Evolutionary conservation across 73 alveolate genomes (phyloP).

Genomic region (Paramecium sexaurelia): DNA sequence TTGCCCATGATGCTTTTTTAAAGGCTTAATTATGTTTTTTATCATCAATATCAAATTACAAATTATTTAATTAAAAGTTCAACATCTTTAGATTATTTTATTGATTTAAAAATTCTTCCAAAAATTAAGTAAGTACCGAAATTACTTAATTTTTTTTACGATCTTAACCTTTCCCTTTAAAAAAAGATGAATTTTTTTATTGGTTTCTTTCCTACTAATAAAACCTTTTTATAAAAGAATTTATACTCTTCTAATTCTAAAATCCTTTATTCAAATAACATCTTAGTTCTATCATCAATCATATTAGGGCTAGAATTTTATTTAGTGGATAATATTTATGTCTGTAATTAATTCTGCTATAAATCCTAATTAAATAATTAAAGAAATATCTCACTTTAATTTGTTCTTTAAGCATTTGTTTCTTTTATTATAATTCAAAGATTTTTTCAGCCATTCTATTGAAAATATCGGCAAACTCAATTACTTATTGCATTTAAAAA

Average conservation of each 20-base stretch:
- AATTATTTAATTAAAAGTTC: neutral
- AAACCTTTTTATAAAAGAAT: neutral
- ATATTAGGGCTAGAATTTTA: neutral
- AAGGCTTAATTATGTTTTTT: neutral
- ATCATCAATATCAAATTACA: neutral
- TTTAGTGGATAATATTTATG: neutral
- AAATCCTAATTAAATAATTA: neutral
- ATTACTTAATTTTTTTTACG: neutral
- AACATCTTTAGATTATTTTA: neutral
- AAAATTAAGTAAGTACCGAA: neutral
- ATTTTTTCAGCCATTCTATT: conserved; percentile 17
- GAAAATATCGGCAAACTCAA: neutral
- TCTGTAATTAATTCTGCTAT: neutral
- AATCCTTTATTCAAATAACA: conserved; percentile 43
- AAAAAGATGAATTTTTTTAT: neutral
- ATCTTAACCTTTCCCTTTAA: neutral
- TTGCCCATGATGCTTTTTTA: neutral
- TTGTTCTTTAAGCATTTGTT: neutral
- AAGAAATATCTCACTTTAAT: neutral
- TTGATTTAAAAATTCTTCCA: conserved; percentile 27
- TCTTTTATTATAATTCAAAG: neutral
- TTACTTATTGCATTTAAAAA: neutral
- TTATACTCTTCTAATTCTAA: conserved; percentile 33
- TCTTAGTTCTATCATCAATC: neutral
- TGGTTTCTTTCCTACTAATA: neutral